Evolutionary conservation across 2,329 filamentous ascomycete genomes (phyloP).

Genomic region (Hymenoscyphus linearis): DNA sequence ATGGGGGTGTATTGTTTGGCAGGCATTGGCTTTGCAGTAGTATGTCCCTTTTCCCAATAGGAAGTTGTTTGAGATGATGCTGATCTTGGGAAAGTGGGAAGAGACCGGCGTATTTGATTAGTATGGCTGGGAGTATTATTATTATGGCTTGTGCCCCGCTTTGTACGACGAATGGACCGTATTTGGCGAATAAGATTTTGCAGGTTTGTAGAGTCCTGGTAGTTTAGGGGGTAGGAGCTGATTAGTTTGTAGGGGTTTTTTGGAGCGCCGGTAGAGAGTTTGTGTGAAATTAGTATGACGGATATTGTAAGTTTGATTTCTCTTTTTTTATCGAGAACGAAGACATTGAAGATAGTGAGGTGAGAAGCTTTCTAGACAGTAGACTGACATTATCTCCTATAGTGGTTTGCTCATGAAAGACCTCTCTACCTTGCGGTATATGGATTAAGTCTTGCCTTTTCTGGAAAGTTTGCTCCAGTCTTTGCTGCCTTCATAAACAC

Average conservation of each 20-base stretch:
- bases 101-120: constrained; percentile 42
- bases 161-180: constrained; percentile 20
- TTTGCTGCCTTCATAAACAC: constrained; percentile 45
- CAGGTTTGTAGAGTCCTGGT: constrained; percentile 1
- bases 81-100: constrained; percentile 30
- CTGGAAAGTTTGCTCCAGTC: constrained; percentile 39
- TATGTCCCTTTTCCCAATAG: neutral
- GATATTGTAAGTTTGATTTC: constrained; percentile 22
- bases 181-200: constrained; percentile 23
- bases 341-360: too few species aligned
- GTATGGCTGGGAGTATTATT: constrained; percentile 30
- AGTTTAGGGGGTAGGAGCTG: neutral
- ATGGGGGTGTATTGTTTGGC: constrained; percentile 47
- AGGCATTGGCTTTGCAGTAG: constrained; percentile 42
- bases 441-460: constrained; percentile 38
- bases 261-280: constrained; percentile 24
- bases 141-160: constrained; percentile 33
- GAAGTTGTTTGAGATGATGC: neutral
- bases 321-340: neutral
- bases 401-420: constrained; percentile 40
- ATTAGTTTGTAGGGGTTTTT: constrained; percentile 18
- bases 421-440: constrained; percentile 39
- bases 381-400: neutral
- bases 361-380: too few species aligned
- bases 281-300: constrained; percentile 30